phyloP scores from a whole-genome alignment of 805 yeast genomes.

The Teunomyces gatunensis region DNA sequence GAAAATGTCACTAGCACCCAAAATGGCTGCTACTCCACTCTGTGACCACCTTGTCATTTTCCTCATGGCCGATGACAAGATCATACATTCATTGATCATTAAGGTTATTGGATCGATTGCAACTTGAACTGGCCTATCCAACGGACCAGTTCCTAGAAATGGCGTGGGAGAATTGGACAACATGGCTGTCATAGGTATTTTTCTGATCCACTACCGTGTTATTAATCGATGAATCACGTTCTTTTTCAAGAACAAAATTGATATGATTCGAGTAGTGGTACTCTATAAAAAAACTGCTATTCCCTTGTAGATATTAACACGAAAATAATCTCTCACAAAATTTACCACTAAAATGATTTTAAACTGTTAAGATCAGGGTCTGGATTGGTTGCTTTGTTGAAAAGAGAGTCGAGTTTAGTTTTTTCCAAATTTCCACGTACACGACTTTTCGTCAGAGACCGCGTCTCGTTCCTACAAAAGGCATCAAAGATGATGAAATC shows the following conservation, averaged over 20 bases:
- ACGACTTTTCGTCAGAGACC: slow-evolving; percentile 1
- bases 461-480: not conserved
- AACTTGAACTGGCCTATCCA: slow-evolving; percentile 7
- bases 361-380: not conserved
- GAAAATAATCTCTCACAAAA: not conserved
- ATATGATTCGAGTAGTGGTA: not conserved
- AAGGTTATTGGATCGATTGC: slow-evolving; percentile 77
- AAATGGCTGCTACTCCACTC: slow-evolving; percentile 78
- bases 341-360: not conserved
- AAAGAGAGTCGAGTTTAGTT: slow-evolving; percentile 2
- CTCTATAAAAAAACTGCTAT: not conserved
- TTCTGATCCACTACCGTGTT: not conserved
- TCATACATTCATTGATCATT: slow-evolving; percentile 84
- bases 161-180: slow-evolving; percentile 4
- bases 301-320: too few species aligned
- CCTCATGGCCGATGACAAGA: slow-evolving; percentile 85
- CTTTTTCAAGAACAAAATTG: not conserved
- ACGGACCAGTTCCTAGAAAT: not conserved
- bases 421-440: slow-evolving; percentile 1
- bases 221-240: not conserved
- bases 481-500: not conserved
- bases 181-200: not conserved
- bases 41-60: slow-evolving; percentile 65
- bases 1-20: slow-evolving; percentile 61
- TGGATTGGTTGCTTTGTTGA: slow-evolving; percentile 1